Base-by-base conservation (phyloP, 371 early-diverging fungal species). In the Rhizopus microsporus region DNA sequence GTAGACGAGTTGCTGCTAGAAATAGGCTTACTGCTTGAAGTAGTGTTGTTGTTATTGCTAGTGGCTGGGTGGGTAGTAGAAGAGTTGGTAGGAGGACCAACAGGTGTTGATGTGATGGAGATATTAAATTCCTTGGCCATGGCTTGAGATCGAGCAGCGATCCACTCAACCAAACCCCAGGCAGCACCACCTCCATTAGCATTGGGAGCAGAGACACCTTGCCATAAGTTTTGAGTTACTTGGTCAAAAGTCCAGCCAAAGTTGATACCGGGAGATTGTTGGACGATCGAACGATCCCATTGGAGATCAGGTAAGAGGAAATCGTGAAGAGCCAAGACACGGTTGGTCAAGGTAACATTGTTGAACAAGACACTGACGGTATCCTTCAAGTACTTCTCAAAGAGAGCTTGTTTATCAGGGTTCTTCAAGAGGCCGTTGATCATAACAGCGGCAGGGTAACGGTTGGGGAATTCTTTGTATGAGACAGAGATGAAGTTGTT, bases 191-290 rank as follows among this genome's bases (percentile, higher is more conserved):
- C 83, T n/a, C 76, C 76, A 16, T 69, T 72, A 15, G 40, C 47
- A 47, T 62, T 67, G 45, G 71, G 65, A 15, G 74, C 69, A 10
- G 7, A 0, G 29, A 82, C 81, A 38, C 62, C 64, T 17, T 57
- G 15, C 59, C 59, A 69, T 7, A 82, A 57, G 69, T 82, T 82
- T 31, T 79, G 60, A n/a, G 67, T 64, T 38, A 61, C 63, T 58
- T 77, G 70, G 5, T 61, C 61, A 43, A 74, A 65, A 23, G 59
- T 72, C 83, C 83, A 82, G 12, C 73, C 71, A 67, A 62, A 80
- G 67, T 82, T 71, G 48, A 80, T 78, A 68, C 83, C 83, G 23
- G 75, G 75, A 32, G 83, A 82, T 37, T 67, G 60, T 67, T 82
- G 83, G 39, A 42, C 58, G 37, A 82, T 70, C 57, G 58, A 71